Evolutionary conservation across 2,329 filamentous ascomycete genomes (phyloP).

Genomic region (Calonectria ilicicola): DNA sequence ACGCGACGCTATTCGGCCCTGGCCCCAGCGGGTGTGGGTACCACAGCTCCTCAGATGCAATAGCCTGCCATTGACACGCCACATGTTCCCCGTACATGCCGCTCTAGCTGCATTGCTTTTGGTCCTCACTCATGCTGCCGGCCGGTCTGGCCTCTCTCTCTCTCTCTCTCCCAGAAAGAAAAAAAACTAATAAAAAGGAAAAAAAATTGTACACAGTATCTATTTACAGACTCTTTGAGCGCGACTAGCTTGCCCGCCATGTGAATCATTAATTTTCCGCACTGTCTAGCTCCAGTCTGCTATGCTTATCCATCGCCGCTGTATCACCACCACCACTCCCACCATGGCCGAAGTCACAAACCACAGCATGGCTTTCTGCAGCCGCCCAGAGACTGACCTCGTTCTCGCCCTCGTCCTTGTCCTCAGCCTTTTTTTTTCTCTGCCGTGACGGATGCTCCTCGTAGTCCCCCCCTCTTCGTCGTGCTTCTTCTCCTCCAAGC

Average conservation of each 20-base stretch:
- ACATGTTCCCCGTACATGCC: not conserved
- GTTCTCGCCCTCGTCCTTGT: not conserved
- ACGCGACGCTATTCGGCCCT: not conserved
- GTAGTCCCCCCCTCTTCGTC: not conserved
- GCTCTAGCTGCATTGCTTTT: not conserved
- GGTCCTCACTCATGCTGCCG: not conserved
- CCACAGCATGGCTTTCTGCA: not conserved
- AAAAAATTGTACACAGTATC: not conserved
- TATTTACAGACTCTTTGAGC: not conserved
- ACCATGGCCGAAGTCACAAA: not conserved
- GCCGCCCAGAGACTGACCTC: not conserved
- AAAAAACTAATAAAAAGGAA: not conserved
- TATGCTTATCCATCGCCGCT: not conserved
- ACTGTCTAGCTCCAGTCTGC: not conserved
- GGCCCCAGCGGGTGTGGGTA: not conserved
- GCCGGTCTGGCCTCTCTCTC: not conserved
- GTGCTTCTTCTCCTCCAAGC: not conserved
- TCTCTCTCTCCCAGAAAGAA: no score
- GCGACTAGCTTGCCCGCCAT: not conserved
- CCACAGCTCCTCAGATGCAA: not conserved
- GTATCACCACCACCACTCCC: slow-evolving; percentile 2
- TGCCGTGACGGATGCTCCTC: not conserved
- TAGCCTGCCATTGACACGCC: not conserved
- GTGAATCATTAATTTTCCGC: not conserved
- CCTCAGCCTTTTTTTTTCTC: not conserved